phyloP scores from a whole-genome alignment of 345 rosid species.

The Eucalyptus cladocalyx region DNA sequence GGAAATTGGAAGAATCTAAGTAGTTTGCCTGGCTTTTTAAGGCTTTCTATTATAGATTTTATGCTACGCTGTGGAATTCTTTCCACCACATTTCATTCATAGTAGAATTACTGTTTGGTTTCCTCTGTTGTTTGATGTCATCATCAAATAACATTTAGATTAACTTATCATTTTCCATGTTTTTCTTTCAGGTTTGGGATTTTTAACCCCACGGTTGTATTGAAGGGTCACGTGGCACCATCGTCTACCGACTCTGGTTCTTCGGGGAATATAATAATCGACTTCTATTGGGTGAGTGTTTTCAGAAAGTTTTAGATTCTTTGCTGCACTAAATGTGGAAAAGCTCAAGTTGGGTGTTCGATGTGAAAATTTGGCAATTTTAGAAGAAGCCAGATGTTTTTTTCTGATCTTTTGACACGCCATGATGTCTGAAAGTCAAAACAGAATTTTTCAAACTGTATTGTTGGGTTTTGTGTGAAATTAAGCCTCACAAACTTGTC shows the following conservation, averaged over 20 bases:
- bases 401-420: background rate
- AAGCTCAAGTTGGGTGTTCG: background rate
- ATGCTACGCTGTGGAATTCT: background rate
- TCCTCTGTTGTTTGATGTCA: background rate
- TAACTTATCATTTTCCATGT: background rate
- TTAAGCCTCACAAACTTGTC: background rate
- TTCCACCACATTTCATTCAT: background rate
- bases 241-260: slow-evolving; percentile 96
- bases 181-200: slow-evolving; percentile 73
- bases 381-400: background rate
- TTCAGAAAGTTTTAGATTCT: background rate
- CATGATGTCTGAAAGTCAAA: background rate
- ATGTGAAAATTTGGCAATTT: background rate
- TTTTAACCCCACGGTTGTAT: slow-evolving; percentile 59
- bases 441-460: background rate
- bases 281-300: slow-evolving; percentile 92
- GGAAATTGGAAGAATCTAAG: background rate
- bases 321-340: background rate
- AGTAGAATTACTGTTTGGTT: background rate
- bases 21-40: background rate
- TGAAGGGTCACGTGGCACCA: slow-evolving; percentile 86
- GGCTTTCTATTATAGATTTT: background rate
- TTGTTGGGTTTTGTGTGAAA: background rate
- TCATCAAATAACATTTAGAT: background rate
- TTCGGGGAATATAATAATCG: slow-evolving; percentile 76